A percentile compares a stretch with the other conserved stretches of the same genome.
These are phyloP conservation scores for Helenozyma baotianmanensis DNA, from an alignment of 805 yeast genomes.

Conservation along the genomic window DNA sequence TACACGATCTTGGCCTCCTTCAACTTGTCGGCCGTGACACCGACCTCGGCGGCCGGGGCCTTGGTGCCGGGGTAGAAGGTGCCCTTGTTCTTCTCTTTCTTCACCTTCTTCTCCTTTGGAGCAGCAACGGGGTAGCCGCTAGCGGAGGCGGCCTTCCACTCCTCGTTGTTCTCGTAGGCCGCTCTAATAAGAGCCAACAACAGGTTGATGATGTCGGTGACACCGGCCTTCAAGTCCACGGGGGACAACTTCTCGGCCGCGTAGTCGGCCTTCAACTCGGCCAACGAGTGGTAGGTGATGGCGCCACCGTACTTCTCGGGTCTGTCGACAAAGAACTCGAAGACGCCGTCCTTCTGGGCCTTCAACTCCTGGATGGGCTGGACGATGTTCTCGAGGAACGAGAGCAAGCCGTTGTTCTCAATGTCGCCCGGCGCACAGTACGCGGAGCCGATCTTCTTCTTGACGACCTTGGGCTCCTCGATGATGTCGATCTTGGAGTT, in stretches of 20 bases:
- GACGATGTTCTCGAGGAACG: slow-evolving; percentile 80
- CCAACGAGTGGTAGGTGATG: slow-evolving; percentile 63
- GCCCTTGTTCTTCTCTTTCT: slow-evolving; percentile 84
- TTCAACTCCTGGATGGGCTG: slow-evolving; percentile 83
- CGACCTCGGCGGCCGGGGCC: slow-evolving; percentile 22
- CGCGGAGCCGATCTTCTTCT: slow-evolving; percentile 88
- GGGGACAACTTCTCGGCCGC: slow-evolving; percentile 76
- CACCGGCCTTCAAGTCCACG: slow-evolving; percentile 90
- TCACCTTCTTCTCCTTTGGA: slow-evolving; percentile 58
- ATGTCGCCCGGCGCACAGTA: slow-evolving; percentile 92
- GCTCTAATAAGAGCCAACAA: slow-evolving; percentile 82
- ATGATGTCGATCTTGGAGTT: slow-evolving; percentile 92
- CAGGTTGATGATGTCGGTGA: slow-evolving; percentile 75
- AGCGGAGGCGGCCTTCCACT: slow-evolving; percentile 67
- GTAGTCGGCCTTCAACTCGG: slow-evolving; percentile 66
- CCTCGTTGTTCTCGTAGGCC: slow-evolving; percentile 55
- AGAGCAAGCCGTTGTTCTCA: slow-evolving; percentile 84
- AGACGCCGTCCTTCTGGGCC: slow-evolving; percentile 46
- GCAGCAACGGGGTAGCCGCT: slow-evolving; percentile 83
- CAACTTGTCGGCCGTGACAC: slow-evolving; percentile 32
- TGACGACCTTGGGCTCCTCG: slow-evolving; percentile 83
- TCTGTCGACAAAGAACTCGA: slow-evolving; percentile 73
- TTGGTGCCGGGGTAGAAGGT: slow-evolving; percentile 76
- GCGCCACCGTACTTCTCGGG: slow-evolving; percentile 98
- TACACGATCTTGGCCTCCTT: slow-evolving; percentile 34